Evolutionary conservation across 2,329 filamentous ascomycete species (phyloP).

Genomic region (Clarireedia paspali): DNA sequence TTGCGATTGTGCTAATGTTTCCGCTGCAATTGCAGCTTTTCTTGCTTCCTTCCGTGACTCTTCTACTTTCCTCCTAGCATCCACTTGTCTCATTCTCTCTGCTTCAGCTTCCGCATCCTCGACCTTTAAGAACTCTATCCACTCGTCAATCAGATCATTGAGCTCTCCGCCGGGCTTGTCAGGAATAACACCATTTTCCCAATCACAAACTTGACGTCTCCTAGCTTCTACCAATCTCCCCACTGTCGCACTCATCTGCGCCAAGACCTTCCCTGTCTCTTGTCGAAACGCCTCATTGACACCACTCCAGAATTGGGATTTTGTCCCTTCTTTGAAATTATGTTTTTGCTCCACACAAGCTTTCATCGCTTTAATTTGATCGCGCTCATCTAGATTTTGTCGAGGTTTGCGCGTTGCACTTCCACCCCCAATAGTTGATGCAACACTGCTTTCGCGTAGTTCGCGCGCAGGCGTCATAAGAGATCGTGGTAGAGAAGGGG

Average conservation of each 20-base stretch:
- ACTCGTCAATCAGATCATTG: conserved; percentile 26
- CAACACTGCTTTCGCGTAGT: conserved; percentile 25
- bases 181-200: conserved; percentile 27
- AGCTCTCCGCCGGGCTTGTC: conserved; percentile 27
- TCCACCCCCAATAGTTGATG: conserved; percentile 23
- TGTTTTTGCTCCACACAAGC: conserved; percentile 25
- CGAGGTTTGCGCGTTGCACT: conserved; percentile 27
- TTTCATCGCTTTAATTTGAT: conserved; percentile 28
- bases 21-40: conserved; percentile 26
- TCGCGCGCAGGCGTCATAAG: conserved; percentile 27
- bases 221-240: conserved; percentile 27
- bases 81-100: conserved; percentile 29
- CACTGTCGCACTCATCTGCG: conserved; percentile 30
- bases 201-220: conserved; percentile 27
- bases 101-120: conserved; percentile 28
- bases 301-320: conserved; percentile 28
- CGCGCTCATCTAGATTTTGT: conserved; percentile 28
- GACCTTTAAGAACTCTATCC: conserved; percentile 29
- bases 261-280: conserved; percentile 27
- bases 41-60: conserved; percentile 27
- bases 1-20: conserved; percentile 16
- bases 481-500: conserved; percentile 24
- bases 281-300: conserved; percentile 26
- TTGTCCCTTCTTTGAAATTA: conserved; percentile 28
- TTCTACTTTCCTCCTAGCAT: conserved; percentile 26